These are phyloP conservation scores for Geotrichum klebahnii DNA, from an alignment of 1,139 yeast species.

Conservation along the genomic window DNA sequence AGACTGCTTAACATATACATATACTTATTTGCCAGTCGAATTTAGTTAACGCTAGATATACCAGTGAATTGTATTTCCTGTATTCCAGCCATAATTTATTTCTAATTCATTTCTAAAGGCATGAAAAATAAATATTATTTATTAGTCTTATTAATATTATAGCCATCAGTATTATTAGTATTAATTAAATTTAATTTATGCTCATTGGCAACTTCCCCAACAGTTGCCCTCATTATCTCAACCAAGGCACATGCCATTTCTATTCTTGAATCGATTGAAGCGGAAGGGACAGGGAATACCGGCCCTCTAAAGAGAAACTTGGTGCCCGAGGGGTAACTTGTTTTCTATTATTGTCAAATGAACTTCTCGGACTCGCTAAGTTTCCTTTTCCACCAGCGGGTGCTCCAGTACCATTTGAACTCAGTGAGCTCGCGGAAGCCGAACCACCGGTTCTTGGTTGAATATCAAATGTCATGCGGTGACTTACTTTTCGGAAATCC, in stretches of 20 bases:
- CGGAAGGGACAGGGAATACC: conserved; percentile 26
- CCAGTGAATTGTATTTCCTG: no score
- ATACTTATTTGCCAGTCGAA: no score
- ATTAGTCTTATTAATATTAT: no score
- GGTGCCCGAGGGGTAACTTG: not conserved
- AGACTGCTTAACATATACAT: no score
- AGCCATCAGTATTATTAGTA: no score
- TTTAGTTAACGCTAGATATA: no score
- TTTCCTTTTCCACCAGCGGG: conserved; percentile 1
- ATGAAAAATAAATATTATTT: no score
- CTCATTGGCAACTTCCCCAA: not conserved
- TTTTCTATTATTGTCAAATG: conserved; percentile 8
- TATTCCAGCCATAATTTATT: no score
- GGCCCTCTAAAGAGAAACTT: conserved; percentile 19
- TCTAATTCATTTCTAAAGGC: no score
- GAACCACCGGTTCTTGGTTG: conserved; percentile 8
- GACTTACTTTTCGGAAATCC: conserved; percentile 15
- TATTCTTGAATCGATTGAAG: conserved; percentile 20
- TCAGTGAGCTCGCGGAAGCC: not conserved
- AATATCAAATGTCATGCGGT: conserved; percentile 18
- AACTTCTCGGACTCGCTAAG: conserved; percentile 18
- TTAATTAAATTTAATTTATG: not conserved
- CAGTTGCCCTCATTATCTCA: not conserved
- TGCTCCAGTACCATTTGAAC: conserved; percentile 4
- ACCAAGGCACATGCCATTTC: not conserved